Percentiles rank a stretch among this genome's conserved stretches.
phyloP scores from a whole-genome alignment of 2,329 filamentous ascomycete genomes.

The Teratosphaeria destructans region DNA sequence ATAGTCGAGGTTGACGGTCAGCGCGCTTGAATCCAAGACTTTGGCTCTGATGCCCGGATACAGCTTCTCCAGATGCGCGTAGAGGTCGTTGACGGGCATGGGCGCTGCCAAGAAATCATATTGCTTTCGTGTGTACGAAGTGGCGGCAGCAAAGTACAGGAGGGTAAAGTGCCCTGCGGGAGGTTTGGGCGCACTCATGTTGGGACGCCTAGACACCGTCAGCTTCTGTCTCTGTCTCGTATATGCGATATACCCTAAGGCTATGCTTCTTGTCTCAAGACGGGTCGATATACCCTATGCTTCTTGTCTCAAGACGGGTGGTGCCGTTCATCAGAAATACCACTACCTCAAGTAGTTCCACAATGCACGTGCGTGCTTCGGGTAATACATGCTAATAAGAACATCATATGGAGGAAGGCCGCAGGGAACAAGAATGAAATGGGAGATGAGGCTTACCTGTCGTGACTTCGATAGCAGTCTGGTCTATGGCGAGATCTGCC shows the following conservation, averaged over 20 bases:
- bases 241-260: neutral
- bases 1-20: conserved; percentile 75
- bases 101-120: conserved; percentile 58
- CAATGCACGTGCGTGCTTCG: conserved; percentile 22
- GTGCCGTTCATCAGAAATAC: conserved; percentile 1
- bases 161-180: conserved; percentile 62
- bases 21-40: conserved; percentile 60
- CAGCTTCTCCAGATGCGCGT: conserved; percentile 54
- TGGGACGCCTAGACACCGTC: neutral
- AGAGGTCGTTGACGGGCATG: conserved; percentile 52
- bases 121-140: conserved; percentile 59
- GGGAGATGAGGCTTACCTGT: neutral
- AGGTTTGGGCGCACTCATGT: conserved; percentile 36
- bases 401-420: conserved; percentile 16
- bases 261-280: neutral
- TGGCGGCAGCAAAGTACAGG: conserved; percentile 71
- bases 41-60: conserved; percentile 60
- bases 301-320: no score
- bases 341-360: conserved; percentile 8
- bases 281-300: neutral
- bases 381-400: conserved; percentile 41
- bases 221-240: neutral
- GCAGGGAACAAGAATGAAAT: neutral
- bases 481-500: neutral
- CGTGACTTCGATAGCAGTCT: neutral